phyloP scores from a whole-genome alignment of 352 stramenopile species.

The Phytophthora citricola region DNA sequence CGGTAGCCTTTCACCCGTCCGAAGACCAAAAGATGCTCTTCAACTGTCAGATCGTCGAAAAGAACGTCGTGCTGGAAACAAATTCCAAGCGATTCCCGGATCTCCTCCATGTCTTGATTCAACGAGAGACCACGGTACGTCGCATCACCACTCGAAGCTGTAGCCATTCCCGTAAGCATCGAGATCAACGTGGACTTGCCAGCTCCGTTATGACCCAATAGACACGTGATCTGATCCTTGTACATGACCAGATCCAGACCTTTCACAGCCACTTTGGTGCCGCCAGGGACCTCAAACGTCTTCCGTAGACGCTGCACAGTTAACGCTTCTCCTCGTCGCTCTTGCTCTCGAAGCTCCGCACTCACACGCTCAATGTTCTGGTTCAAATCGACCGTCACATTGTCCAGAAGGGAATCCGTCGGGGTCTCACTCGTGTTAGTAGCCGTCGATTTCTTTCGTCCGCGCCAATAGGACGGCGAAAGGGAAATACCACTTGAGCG shows the following conservation, averaged over 20 bases:
- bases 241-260: constrained; percentile 85
- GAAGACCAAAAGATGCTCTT: constrained; percentile 69
- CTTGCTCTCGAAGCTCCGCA: constrained; percentile 37
- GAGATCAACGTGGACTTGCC: constrained; percentile 90
- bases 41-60: constrained; percentile 71
- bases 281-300: constrained; percentile 66
- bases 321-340: constrained; percentile 37
- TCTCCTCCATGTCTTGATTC: constrained; percentile 63
- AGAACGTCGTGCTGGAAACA: constrained; percentile 85
- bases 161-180: constrained; percentile 87
- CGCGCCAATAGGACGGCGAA: constrained; percentile 47
- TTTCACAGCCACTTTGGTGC: constrained; percentile 76
- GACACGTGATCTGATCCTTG: constrained; percentile 85
- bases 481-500: constrained; percentile 93
- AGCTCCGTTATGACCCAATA: constrained; percentile 93
- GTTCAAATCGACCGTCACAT: constrained; percentile 24
- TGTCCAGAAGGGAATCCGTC: constrained; percentile 21
- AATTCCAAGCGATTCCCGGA: constrained; percentile 66
- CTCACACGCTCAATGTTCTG: constrained; percentile 39
- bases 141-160: constrained; percentile 52
- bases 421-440: constrained; percentile 1
- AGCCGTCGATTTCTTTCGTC: constrained; percentile 1
- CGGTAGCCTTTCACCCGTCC: constrained; percentile 53
- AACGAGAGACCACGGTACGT: constrained; percentile 72
- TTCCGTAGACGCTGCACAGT: constrained; percentile 52